Evolutionary conservation across 495 filamentous ascomycete genomes (phyloP).

Genomic region (Tuber melanosporum): DNA sequence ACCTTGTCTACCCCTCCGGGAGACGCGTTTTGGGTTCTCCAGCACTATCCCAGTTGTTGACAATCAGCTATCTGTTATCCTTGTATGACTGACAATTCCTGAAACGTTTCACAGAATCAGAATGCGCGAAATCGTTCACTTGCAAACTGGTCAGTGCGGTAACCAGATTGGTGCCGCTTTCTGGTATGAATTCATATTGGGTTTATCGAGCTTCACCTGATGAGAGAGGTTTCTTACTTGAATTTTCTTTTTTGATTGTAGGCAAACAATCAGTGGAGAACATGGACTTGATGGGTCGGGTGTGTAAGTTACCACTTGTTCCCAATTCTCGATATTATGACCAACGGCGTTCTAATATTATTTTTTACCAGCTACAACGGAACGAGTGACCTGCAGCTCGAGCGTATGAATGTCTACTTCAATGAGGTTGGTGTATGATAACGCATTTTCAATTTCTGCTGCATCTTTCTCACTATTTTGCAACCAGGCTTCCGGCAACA

Average conservation of each 20-base stretch:
- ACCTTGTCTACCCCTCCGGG: constrained; percentile 5
- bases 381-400: constrained; percentile 94
- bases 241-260: constrained; percentile 39
- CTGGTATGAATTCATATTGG: constrained; percentile 57
- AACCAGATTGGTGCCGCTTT: constrained; percentile 99
- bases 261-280: constrained; percentile 97
- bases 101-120: constrained; percentile 42
- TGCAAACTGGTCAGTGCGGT: constrained; percentile 99
- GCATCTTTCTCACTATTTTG: neutral
- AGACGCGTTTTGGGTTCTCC: constrained; percentile 8
- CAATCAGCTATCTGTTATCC: constrained; percentile 13
- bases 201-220: neutral
- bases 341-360: constrained; percentile 25
- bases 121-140: constrained; percentile 96
- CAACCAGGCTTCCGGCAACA: constrained; percentile 79
- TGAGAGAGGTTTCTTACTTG: constrained; percentile 38
- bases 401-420: constrained; percentile 99
- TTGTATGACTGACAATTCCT: constrained; percentile 15
- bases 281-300: constrained; percentile 97
- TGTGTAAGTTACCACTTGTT: constrained; percentile 55
- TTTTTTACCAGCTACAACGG: constrained; percentile 72
- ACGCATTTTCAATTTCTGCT: neutral
- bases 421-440: constrained; percentile 68
- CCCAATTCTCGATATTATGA: constrained; percentile 1
- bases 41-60: constrained; percentile 12